Percentiles rank a stretch among this genome's conserved stretches.
These are phyloP conservation scores for Eimeria tenella DNA, from an alignment of 169 alveolate species.

Conservation along the genomic window DNA sequence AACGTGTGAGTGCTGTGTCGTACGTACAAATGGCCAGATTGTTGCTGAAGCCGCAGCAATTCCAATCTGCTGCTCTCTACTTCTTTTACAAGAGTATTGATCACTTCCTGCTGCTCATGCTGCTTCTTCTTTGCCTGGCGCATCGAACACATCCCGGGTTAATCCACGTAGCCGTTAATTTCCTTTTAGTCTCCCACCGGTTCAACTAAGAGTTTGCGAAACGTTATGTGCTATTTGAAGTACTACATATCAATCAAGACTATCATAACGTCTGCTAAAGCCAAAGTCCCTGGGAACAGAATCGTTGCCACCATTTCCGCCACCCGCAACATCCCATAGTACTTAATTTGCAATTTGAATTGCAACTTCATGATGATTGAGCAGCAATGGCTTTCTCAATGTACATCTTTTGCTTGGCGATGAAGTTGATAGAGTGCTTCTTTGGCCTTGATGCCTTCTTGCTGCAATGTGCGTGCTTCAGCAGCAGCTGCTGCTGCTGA, in stretches of 20 bases:
- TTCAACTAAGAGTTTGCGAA: too few species aligned
- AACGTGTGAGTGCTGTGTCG: neutral
- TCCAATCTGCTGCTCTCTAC: slow-evolving; percentile 51
- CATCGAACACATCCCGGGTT: neutral
- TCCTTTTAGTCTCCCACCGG: too few species aligned
- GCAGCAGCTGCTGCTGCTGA: slow-evolving; percentile 22
- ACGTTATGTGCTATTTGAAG: too few species aligned
- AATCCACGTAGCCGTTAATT: too few species aligned
- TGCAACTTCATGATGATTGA: too few species aligned
- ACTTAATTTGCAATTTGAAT: too few species aligned
- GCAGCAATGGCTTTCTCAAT: too few species aligned
- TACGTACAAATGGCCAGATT: slow-evolving; percentile 18
- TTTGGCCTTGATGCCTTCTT: slow-evolving; percentile 29
- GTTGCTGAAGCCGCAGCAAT: slow-evolving; percentile 65
- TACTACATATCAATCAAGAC: too few species aligned
- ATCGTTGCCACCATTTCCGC: too few species aligned
- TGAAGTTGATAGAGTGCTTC: slow-evolving; percentile 37
- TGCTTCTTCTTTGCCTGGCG: slow-evolving; percentile 43
- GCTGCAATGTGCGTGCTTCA: neutral
- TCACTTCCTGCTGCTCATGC: slow-evolving; percentile 43
- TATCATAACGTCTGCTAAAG: too few species aligned
- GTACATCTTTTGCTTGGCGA: slow-evolving; percentile 43
- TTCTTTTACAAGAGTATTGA: slow-evolving; percentile 11
- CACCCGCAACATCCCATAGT: too few species aligned
- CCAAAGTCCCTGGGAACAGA: too few species aligned